A percentile compares a stretch with the other conserved stretches of the same genome.
Evolutionary conservation across 2,329 filamentous ascomycete genomes (phyloP).

Genomic region (Neodidymelliopsis sp.): DNA sequence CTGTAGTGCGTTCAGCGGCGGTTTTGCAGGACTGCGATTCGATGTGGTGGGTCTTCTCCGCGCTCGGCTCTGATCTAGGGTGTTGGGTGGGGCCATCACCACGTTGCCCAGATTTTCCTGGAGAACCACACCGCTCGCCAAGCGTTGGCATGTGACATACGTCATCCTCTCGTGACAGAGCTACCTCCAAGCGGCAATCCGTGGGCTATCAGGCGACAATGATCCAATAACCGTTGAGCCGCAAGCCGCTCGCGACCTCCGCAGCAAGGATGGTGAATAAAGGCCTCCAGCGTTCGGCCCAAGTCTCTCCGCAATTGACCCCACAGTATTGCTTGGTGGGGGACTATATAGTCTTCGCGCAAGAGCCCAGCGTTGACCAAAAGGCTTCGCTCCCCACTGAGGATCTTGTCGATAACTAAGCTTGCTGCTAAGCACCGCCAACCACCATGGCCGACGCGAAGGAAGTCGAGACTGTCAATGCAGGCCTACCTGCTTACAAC

Average conservation of each 20-base stretch:
- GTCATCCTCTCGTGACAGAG: slow-evolving; percentile 12
- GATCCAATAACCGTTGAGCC: slow-evolving; percentile 15
- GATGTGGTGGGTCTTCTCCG: slow-evolving; percentile 13
- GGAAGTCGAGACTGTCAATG: slow-evolving; percentile 4
- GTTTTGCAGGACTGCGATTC: not conserved
- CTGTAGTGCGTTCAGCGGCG: slow-evolving; percentile 15
- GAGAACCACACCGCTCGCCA: slow-evolving; percentile 4
- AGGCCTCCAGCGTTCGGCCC: slow-evolving; percentile 1
- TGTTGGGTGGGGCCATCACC: slow-evolving; percentile 16
- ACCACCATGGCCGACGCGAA: slow-evolving; percentile 19
- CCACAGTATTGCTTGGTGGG: slow-evolving; percentile 12
- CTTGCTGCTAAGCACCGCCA: slow-evolving; percentile 16
- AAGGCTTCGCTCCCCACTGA: slow-evolving; percentile 7
- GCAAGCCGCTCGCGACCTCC: slow-evolving; percentile 4
- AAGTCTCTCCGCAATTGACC: slow-evolving; percentile 8
- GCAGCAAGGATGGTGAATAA: slow-evolving; percentile 5
- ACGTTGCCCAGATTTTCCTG: not conserved
- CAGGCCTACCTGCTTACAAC: slow-evolving; percentile 4
- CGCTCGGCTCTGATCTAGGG: slow-evolving; percentile 11
- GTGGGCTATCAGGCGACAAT: slow-evolving; percentile 6
- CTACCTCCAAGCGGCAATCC: slow-evolving; percentile 5
- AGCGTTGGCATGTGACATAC: slow-evolving; percentile 18
- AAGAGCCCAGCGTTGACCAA: slow-evolving; percentile 15
- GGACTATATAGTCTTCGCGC: slow-evolving; percentile 13
- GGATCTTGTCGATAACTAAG: slow-evolving; percentile 12